Evolutionary conservation across 768 basidiomycete species (phyloP), one percentile per base, ranked within the genome.

Genomic region (Mycena albidolilacea): DNA sequence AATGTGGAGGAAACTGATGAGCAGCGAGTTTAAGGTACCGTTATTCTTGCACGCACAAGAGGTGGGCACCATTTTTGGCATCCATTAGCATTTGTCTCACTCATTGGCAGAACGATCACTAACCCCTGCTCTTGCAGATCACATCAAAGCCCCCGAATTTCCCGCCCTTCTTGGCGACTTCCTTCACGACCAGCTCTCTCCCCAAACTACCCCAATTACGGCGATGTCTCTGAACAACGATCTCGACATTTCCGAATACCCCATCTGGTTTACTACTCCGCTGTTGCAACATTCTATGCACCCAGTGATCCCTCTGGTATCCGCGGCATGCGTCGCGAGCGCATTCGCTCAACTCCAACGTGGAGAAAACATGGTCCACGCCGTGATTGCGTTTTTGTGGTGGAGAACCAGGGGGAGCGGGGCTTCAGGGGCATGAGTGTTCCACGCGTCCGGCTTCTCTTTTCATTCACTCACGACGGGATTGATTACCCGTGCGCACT

Each of bases 151-250:
- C 7, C 78, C 77, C 3, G 1, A 37, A 3, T 71, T 80, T 17
- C 69, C 75, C 0, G 71, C 0, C 76, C n/a, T n/a, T 80, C 7
- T 55, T 76, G 1, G 72, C 69, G 35, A 71, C 1, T 80, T 80
- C 54, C 73, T 81, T 10, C 52, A 54, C 5, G 77, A 79, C 37
- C 80, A 80, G 38, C 68, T 78, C n/a, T n/a, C n/a, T n/a, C n/a
- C n/a, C n/a, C n/a, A n/a, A n/a, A n/a, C n/a, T n/a, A n/a, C n/a
- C n/a, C n/a, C n/a, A n/a, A n/a, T n/a, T n/a, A n/a, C n/a, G n/a
- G n/a, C n/a, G n/a, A n/a, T n/a, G n/a, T n/a, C n/a, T n/a, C n/a
- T n/a, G n/a, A n/a, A n/a, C n/a, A n/a, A n/a, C n/a, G n/a, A n/a
- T n/a, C n/a, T n/a, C 19, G 41, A 43, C 12, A 43, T 43, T 43